Evolutionary conservation across 441 rosid genomes (phyloP).

Genomic region (Erysimum cheiri): DNA sequence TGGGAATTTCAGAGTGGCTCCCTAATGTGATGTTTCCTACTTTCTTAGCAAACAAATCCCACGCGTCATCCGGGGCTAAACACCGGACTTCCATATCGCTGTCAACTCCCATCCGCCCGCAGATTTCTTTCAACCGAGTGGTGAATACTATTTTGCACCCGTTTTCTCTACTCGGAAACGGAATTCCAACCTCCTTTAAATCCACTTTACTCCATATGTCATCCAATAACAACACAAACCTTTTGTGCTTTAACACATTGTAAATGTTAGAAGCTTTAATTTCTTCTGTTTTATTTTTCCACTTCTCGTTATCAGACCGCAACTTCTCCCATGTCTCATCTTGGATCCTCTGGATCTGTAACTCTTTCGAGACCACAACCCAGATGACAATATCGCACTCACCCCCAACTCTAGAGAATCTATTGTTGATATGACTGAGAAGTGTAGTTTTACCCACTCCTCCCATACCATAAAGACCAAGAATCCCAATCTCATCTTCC

Average conservation of each 20-base stretch:
- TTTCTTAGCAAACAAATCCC: slow-evolving; percentile 28
- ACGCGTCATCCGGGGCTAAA: slow-evolving; percentile 33
- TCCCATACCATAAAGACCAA: too few species aligned
- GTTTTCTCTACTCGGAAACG: background rate
- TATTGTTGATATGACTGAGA: too few species aligned
- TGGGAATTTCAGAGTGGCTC: background rate
- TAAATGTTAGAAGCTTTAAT: background rate
- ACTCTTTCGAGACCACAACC: too few species aligned
- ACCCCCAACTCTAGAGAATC: too few species aligned
- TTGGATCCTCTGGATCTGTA: too few species aligned
- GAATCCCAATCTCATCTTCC: too few species aligned
- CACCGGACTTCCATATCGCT: slow-evolving; percentile 21
- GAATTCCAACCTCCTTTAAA: slow-evolving; percentile 31
- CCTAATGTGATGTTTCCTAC: slow-evolving; percentile 16
- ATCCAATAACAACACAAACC: slow-evolving; percentile 17
- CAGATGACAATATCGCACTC: too few species aligned
- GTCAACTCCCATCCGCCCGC: slow-evolving; percentile 41
- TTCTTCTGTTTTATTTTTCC: background rate
- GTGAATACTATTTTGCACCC: slow-evolving; percentile 41
- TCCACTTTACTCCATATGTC: slow-evolving; percentile 13
- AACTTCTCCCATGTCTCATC: too few species aligned
- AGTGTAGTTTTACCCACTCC: too few species aligned
- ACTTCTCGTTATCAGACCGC: background rate
- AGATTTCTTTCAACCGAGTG: slow-evolving; percentile 38
- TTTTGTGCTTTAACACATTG: background rate